These are phyloP conservation scores for Tricholoma bakamatsutake DNA, from an alignment of 768 basidiomycete genomes.

Conservation along the genomic window DNA sequence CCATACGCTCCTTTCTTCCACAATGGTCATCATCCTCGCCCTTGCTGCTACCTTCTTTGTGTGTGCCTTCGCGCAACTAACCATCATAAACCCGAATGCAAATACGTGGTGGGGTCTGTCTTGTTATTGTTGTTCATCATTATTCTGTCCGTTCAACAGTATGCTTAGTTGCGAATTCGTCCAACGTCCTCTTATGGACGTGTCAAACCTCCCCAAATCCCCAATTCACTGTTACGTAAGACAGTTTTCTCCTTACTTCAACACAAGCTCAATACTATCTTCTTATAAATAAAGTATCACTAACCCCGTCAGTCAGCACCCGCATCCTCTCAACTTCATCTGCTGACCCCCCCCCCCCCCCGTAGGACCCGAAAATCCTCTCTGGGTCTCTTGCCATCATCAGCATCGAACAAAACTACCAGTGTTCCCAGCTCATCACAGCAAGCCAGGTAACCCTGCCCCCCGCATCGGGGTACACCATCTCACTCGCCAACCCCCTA, in stretches of 20 bases:
- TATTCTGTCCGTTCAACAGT: neutral
- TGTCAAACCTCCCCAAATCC: too few relatives aligned
- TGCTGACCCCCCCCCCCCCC: neutral
- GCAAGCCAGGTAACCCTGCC: constrained; percentile 36
- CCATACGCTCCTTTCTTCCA: neutral
- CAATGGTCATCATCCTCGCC: constrained; percentile 15
- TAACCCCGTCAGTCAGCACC: constrained; percentile 24
- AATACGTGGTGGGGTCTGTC: constrained; percentile 59
- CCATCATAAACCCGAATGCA: constrained; percentile 39
- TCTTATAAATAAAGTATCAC: constrained; percentile 28
- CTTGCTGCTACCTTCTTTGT: constrained; percentile 32
- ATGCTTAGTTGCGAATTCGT: constrained; percentile 47
- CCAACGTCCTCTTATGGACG: constrained; percentile 56
- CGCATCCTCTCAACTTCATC: too few relatives aligned
- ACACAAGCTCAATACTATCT: constrained; percentile 4
- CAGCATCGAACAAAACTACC: constrained; percentile 45
- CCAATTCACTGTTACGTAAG: constrained; percentile 51
- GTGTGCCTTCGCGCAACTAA: constrained; percentile 27
- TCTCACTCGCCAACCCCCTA: constrained; percentile 43
- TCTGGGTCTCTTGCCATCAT: constrained; percentile 40
- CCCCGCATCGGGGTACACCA: constrained; percentile 40
- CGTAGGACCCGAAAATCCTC: constrained; percentile 31
- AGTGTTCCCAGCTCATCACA: constrained; percentile 53
- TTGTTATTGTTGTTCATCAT: neutral
- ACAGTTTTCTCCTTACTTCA: constrained; percentile 8